phyloP scores from a whole-genome alignment of 495 filamentous ascomycete genomes.

The Cairneyella variabilis region DNA sequence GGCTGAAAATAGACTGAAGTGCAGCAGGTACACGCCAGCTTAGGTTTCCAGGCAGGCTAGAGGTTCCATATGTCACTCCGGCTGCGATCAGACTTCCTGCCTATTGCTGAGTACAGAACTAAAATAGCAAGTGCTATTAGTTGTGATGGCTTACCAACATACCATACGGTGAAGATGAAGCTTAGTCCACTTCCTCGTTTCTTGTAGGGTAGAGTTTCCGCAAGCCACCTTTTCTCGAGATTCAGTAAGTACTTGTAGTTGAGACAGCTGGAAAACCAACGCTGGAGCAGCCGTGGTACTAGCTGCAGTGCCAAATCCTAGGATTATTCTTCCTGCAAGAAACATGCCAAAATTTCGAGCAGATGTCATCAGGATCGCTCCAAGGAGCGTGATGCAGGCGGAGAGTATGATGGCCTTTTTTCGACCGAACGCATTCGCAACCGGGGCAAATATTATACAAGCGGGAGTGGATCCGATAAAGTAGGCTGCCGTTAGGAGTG shows the following conservation, averaged over 20 bases:
- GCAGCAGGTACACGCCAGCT: conserved; percentile 11
- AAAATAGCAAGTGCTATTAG: neutral
- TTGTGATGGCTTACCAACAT: conserved; percentile 29
- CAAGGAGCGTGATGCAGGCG: conserved; percentile 36
- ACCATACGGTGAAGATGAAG: conserved; percentile 40
- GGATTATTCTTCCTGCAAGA: conserved; percentile 30
- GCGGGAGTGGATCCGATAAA: neutral
- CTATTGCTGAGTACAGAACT: neutral
- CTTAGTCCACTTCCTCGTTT: conserved; percentile 40
- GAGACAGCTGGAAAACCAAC: no score
- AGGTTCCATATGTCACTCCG: conserved; percentile 23
- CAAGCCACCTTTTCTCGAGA: conserved; percentile 34
- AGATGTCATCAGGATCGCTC: conserved; percentile 40
- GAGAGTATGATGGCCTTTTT: conserved; percentile 39
- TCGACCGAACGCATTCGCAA: conserved; percentile 28
- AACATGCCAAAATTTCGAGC: conserved; percentile 45
- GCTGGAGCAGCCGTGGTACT: neutral
- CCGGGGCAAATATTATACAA: neutral
- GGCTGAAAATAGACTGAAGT: conserved; percentile 3
- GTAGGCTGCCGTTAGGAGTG: neutral
- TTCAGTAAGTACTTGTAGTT: no score
- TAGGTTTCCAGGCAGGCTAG: conserved; percentile 1
- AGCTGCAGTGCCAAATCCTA: conserved; percentile 30
- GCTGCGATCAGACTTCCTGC: conserved; percentile 41
- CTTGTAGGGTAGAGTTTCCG: conserved; percentile 35